Base-by-base conservation (phyloP, 2,329 filamentous ascomycete genomes). In the Aspergillus sergii region DNA sequence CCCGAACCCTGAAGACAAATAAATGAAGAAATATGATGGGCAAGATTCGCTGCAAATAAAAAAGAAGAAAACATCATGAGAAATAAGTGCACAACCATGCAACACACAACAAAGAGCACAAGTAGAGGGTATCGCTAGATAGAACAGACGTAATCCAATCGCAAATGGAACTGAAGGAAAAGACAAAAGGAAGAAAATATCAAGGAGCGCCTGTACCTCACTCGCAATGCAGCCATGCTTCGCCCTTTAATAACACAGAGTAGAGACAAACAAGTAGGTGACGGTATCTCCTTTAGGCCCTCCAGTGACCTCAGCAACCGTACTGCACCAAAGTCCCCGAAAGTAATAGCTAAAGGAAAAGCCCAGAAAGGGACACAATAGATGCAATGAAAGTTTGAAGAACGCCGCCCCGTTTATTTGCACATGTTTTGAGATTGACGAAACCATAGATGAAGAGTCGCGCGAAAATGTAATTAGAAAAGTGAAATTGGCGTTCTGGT, bases 71-170 rank as follows among this genome's bases (percentile, higher is more conserved):
- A 62, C 55, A 65, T 36, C 64, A 61, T 60, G 56, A 55, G 43
- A 55, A 60, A 58, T 48, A 62, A 57, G 63, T 56, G 63, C 59
- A 68, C 58, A 48, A 51, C 51, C 55, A 68, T 63, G 63, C 63
- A 66, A 56, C 53, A 58, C 61, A 61, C 63, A 65, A 66, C 32
- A 58, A 63, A 62, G 58, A 62, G 58, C 59, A 69, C 56, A 66
- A 36, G 58, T 60, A 69, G 43, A 64, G 68, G 70, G 70, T 72
- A 72, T 72, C 70, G 70, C 68, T 61, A 66, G 62, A 65, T 66
- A 70, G 64, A 70, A 66, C 57, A 65, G 57, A 64, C 58, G 59
- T 64, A 67, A 68, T 66, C 59, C 59, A 62, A 61, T 59, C 48
- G 59, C 57, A 58, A 68, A 51, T 43, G 50, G 28, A 56, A 56